phyloP scores from a whole-genome alignment of 352 stramenopile genomes.

The Phytopythium montanum region DNA sequence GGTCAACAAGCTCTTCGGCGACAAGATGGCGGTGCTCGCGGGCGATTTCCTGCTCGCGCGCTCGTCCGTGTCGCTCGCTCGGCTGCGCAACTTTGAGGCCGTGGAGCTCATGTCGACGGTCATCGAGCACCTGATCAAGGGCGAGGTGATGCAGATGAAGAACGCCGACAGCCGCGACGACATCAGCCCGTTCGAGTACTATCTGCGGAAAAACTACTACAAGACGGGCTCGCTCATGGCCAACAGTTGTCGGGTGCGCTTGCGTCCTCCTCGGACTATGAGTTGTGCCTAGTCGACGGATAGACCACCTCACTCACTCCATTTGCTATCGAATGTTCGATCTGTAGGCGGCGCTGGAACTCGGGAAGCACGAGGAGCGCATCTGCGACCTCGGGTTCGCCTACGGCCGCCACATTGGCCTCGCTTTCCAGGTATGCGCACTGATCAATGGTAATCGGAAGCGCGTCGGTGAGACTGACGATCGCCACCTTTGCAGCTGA shows the following conservation, averaged over 20 bases:
- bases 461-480: background rate
- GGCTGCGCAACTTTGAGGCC: constrained; percentile 93
- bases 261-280: too few species aligned
- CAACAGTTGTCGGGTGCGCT: constrained; percentile 89
- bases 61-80: constrained; percentile 94
- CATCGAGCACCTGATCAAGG: constrained; percentile 98
- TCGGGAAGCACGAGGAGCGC: constrained; percentile 88
- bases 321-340: too few species aligned
- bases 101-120: constrained; percentile 98
- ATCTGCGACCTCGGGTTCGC: constrained; percentile 89
- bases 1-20: constrained; percentile 97
- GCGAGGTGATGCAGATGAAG: constrained; percentile 99
- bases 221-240: constrained; percentile 99
- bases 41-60: constrained; percentile 97
- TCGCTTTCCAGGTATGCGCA: constrained; percentile 94
- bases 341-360: constrained; percentile 79
- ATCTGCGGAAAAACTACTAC: constrained; percentile 99
- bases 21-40: constrained; percentile 97
- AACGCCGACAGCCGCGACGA: constrained; percentile 55
- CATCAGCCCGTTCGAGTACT: constrained; percentile 92
- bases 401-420: constrained; percentile 97
- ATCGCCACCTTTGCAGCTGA: constrained; percentile 50
- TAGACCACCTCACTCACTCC: background rate
- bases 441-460: background rate
- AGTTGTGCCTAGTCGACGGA: too few species aligned